Evolutionary conservation across 805 yeast genomes (phyloP).

Genomic region (Starmerella sirachaensis): DNA sequence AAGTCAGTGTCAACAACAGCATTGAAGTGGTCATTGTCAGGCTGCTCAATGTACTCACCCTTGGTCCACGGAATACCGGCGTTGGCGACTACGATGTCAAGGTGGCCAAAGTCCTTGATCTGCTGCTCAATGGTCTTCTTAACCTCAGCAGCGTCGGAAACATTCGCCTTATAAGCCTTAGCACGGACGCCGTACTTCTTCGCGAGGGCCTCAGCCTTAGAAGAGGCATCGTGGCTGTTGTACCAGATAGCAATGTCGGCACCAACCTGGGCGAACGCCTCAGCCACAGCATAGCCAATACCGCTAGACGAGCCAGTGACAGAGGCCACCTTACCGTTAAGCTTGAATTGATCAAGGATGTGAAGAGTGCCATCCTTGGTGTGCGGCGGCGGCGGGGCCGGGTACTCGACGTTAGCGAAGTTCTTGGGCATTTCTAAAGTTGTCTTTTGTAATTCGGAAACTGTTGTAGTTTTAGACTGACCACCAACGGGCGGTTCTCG

Average conservation of each 20-base stretch:
- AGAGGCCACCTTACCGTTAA: conserved; percentile 72
- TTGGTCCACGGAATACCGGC: conserved; percentile 79
- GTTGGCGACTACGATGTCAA: conserved; percentile 77
- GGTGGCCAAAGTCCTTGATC: conserved; percentile 58
- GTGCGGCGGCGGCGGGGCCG: conserved; percentile 21
- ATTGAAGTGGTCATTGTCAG: conserved; percentile 51
- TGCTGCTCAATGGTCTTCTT: conserved; percentile 39
- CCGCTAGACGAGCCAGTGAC: conserved; percentile 82
- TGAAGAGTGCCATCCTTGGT: conserved; percentile 22
- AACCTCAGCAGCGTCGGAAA: conserved; percentile 41
- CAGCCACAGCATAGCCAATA: conserved; percentile 71
- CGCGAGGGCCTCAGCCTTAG: conserved; percentile 45
- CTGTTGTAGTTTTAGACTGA: not conserved
- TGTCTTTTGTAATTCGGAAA: not conserved
- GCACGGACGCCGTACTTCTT: conserved; percentile 47
- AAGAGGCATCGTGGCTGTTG: conserved; percentile 51
- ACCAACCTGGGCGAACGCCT: conserved; percentile 76
- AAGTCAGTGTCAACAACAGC: conserved; percentile 63
- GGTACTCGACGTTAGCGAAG: conserved; percentile 20
- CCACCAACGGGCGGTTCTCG: no score
- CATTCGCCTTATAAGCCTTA: conserved; percentile 53
- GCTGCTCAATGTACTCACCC: conserved; percentile 43
- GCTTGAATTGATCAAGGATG: conserved; percentile 58
- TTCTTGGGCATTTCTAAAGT: conserved; percentile 18
- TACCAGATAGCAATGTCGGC: conserved; percentile 68